phyloP scores from a whole-genome alignment of 208 protist genomes.

The Acanthamoeba triangularis region DNA sequence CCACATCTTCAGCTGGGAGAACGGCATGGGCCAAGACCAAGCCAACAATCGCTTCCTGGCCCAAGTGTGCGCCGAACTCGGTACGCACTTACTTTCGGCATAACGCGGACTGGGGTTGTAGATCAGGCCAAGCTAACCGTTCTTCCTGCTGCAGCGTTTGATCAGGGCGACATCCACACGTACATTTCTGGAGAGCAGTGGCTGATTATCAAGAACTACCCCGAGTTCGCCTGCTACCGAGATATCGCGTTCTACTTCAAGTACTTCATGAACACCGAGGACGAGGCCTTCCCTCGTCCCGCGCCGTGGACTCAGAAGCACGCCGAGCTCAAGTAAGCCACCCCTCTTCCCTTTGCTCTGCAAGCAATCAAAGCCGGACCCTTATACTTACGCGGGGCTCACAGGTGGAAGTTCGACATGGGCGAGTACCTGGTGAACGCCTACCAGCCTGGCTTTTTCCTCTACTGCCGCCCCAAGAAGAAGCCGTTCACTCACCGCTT shows the following conservation, averaged over 20 bases:
- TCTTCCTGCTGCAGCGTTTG: constrained; percentile 27
- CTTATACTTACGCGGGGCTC: neutral
- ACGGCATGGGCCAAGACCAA: constrained; percentile 60
- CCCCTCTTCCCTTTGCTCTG: neutral
- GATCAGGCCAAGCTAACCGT: too few species aligned
- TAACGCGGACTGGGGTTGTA: neutral
- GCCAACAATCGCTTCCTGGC: constrained; percentile 33
- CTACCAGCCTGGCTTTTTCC: constrained; percentile 19
- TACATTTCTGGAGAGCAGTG: constrained; percentile 82
- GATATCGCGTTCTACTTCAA: constrained; percentile 90
- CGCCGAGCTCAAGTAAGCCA: constrained; percentile 73
- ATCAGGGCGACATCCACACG: constrained; percentile 75
- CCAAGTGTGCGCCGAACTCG: constrained; percentile 58
- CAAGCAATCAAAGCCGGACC: neutral
- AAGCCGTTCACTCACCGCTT: constrained; percentile 65
- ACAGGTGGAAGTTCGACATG: constrained; percentile 60
- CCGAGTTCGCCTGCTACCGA: constrained; percentile 86
- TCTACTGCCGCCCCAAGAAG: constrained; percentile 75
- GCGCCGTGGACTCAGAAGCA: constrained; percentile 79
- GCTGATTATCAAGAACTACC: constrained; percentile 84
- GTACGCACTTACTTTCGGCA: neutral
- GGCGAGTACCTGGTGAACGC: constrained; percentile 71
- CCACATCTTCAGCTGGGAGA: constrained; percentile 75
- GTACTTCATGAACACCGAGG: constrained; percentile 86
- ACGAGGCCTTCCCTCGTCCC: constrained; percentile 85